A percentile compares a stretch with the other conserved stretches of the same genome.
phyloP scores from a whole-genome alignment of 805 yeast species.

The Myxozyma vanderwaltii region DNA sequence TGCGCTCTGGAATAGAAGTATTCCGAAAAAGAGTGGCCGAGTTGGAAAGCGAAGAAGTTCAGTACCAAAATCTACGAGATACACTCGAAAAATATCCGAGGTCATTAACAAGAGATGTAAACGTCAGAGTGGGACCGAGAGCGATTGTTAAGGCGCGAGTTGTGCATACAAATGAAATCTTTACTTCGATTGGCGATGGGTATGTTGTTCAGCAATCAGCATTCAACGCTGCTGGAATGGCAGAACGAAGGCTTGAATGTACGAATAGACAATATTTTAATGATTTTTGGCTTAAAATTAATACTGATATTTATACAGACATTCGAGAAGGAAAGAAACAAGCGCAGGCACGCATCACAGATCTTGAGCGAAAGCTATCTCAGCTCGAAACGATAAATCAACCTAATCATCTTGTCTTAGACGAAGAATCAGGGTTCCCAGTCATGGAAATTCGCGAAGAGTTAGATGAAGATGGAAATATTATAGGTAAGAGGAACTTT shows the following conservation, averaged over 20 bases:
- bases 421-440: conserved; percentile 55
- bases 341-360: conserved; percentile 6
- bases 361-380: conserved; percentile 19
- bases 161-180: conserved; percentile 27
- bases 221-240: conserved; percentile 26
- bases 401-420: conserved; percentile 17
- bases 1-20: conserved; percentile 7
- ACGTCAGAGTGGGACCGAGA: conserved; percentile 19
- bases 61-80: conserved; percentile 7
- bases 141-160: conserved; percentile 27
- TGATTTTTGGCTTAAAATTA: background rate
- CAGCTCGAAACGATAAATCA: conserved; percentile 11
- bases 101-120: conserved; percentile 7
- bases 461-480: conserved; percentile 79
- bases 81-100: conserved; percentile 19
- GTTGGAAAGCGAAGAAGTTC: conserved; percentile 5
- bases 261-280: background rate
- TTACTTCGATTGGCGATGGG: conserved; percentile 25
- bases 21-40: conserved; percentile 6
- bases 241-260: conserved; percentile 20
- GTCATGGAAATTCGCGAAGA: conserved; percentile 83
- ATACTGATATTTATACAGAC: background rate
- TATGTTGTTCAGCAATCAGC: conserved; percentile 27
- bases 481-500: conserved; percentile 43
- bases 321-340: conserved; percentile 6